Conservation (phyloP, 1,139 yeast genomes). For the Lodderomyces margitis region DNA sequence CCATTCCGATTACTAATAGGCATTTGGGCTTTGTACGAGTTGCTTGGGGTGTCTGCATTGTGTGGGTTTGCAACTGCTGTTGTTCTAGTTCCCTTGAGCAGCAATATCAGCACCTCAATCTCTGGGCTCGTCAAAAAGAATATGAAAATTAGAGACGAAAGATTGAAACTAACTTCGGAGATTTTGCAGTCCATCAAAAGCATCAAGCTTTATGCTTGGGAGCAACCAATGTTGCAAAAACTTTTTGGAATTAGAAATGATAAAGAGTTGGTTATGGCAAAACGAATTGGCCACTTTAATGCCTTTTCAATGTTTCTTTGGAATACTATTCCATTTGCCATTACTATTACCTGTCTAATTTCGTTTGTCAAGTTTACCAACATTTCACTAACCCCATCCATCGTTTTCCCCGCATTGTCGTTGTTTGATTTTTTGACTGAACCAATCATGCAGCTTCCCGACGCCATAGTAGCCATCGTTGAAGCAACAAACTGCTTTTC, state of each 20-base stretch:
- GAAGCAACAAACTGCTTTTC: conserved; percentile 32
- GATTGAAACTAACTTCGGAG: conserved; percentile 38
- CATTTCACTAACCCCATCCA: conserved; percentile 30
- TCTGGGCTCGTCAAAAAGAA: conserved; percentile 21
- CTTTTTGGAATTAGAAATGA: conserved; percentile 33
- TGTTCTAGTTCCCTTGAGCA: conserved; percentile 32
- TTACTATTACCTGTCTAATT: conserved; percentile 29
- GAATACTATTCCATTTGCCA: conserved; percentile 35
- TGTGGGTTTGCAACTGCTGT: conserved; percentile 33
- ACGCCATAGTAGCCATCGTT: conserved; percentile 24
- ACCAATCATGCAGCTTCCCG: conserved; percentile 34
- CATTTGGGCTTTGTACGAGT: conserved; percentile 25
- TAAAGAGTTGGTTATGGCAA: conserved; percentile 28
- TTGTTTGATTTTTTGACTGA: conserved; percentile 33
- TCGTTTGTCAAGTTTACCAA: conserved; percentile 23
- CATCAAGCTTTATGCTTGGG: conserved; percentile 41
- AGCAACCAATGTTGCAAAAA: conserved; percentile 34
- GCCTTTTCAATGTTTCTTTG: conserved; percentile 33
- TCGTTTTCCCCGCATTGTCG: conserved; percentile 38
- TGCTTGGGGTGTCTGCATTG: conserved; percentile 33
- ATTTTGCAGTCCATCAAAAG: conserved; percentile 39
- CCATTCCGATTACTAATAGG: conserved; percentile 30
- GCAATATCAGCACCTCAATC: conserved; percentile 27
- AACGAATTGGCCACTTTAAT: conserved; percentile 28
- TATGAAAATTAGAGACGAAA: conserved; percentile 31